Evolutionary conservation across 2,329 filamentous ascomycete species (phyloP), one percentile per base, ranked within the genome.

Genomic region (Nakataea oryzae): DNA sequence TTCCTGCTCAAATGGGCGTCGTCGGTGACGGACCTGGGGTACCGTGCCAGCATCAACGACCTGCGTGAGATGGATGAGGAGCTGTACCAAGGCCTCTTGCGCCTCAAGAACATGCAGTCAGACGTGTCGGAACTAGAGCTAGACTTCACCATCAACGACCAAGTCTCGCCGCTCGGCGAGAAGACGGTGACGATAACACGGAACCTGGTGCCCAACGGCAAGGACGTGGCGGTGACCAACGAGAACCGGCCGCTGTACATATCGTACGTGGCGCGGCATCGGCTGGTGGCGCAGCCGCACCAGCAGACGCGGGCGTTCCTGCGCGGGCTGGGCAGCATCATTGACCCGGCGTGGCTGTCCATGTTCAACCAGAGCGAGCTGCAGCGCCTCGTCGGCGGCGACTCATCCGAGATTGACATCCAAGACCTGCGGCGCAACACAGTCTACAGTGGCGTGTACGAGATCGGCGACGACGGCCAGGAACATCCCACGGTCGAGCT

Each of bases 361-460:
- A 97, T 99, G 95, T 99, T 99, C 79, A 99, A 99, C 74, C 93
- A 97, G 73, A 86, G 86, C 3, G 95, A 99, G 73, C 82, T 99
- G 5, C 95, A 97, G 75, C 95, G 91, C 1, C 86, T 99, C 7
- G 89, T 99, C 21, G 91, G 92, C 61, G 95, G 95, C 56, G 92
- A 96, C 68, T 88, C 86, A 30, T 87, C 87, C 12, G 87, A 90
- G 65, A 96, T 99, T 63, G 89, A 97, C 69, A 82, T 99, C 47
- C 85, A 89, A 30, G 95, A 99, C 72, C 81, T 97, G 54, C 86
- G 93, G 28, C 80, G 80, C 61, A 90, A 97, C 74, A 97, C 95
- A 0, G 75, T 85, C 2, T 99, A 97, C 73, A 90, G 90, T 60
- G 95, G 95, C 1, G 80, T 96, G 0, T 99, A 97, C 72, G 81